Base-by-base conservation (phyloP, 2,329 filamentous ascomycete species). In the Fusarium metavorans region DNA sequence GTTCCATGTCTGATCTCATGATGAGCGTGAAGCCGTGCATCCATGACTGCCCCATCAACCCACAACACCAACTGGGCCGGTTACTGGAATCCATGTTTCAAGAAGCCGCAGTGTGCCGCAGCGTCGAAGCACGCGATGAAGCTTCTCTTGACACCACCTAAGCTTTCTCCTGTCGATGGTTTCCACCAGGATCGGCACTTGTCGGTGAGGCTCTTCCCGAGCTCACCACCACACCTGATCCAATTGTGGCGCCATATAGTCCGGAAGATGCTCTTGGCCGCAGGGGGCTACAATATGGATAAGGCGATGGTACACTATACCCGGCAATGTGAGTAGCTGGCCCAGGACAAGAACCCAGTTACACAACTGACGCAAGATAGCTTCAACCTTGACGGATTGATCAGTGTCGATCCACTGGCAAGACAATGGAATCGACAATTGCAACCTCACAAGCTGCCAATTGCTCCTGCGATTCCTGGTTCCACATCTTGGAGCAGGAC, bases 151-250 rank as follows among this genome's bases (percentile, higher is more conserved):
- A 54, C 37, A 25, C 52, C 30, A 43, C 48, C 16, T 20, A 25
- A 43, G 30, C 34, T 58, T 70, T 50, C 60, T 41, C 39, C 37
- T 25, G 23, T 54, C 27, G 13, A 62, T 32, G 32, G 23, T 48
- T 37, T 45, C 25, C 61, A 16, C 37, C 45, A 34, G 20, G 27
- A 48, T 50, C 58, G 64, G 69, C 65, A 69, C 64, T 67, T 66
- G 54, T 73, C 58, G 60, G 60, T 71, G 68, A 68, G 71, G 60
- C 60, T 54, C 43, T 41, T 57, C 34, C 41, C 54, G 41, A 64
- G 64, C 60, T 72, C 62, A 70, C 57, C 66, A 73, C 35, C 48
- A 18, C 66, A 64, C 56, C 20, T 56, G 48, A 58, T n/a, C 37
- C 45, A 64, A 57, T 25, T 34, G 65, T 67, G 52, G 65, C 61